Evolutionary conservation across 768 basidiomycete species (phyloP), one percentile per base, ranked within the genome.

Genomic region (Pseudohyphozyma bogoriensis): DNA sequence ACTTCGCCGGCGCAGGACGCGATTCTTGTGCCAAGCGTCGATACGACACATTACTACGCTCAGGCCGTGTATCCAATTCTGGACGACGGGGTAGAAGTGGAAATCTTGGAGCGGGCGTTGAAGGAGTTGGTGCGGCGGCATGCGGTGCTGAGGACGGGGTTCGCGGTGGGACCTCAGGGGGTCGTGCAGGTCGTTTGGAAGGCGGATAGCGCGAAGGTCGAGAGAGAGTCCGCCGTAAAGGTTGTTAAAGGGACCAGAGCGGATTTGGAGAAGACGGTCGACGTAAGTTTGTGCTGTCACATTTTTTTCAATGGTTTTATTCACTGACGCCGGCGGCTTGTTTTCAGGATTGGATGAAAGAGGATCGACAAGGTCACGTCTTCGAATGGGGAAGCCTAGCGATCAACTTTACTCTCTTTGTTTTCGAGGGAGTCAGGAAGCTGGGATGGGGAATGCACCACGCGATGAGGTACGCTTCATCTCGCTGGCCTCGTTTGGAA

Each of bases 371-470:
- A n/a, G 33, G 31, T 4, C 54, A 51, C 39, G 9, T 39, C 12
- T 66, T 66, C 61, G n/a, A 29, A 4, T 66, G 65, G 65, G 65
- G 61, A 1, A 45, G 42, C 5, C 53, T 66, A 1, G 55, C 59
- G 12, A 55, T 66, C 9, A 57, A 61, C 24, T 66, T 63, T 20
- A 61, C 65, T 0, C 16, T 63, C 15, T 63, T 66, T 52, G 11
- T 22, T 8, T 24, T 18, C 1, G 24, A n/a, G 12, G 65, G 60
- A 0, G 11, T 24, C 13, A 37, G 60, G n/a, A 62, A 66, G 50
- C 57, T 66, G 11, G 65, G n/a, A 2, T 66, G 65, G 65, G n/a
- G 57, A 8, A 57, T 66, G 45, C 65, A 66, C 24, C 65, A 66
- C 35, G 65, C 65, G 1, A 63, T 63, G 61, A 60, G 58, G 65